Evolutionary conservation across 805 yeast species (phyloP), one percentile per base, ranked within the genome.

Genomic region (Clavispora santaluciae): DNA sequence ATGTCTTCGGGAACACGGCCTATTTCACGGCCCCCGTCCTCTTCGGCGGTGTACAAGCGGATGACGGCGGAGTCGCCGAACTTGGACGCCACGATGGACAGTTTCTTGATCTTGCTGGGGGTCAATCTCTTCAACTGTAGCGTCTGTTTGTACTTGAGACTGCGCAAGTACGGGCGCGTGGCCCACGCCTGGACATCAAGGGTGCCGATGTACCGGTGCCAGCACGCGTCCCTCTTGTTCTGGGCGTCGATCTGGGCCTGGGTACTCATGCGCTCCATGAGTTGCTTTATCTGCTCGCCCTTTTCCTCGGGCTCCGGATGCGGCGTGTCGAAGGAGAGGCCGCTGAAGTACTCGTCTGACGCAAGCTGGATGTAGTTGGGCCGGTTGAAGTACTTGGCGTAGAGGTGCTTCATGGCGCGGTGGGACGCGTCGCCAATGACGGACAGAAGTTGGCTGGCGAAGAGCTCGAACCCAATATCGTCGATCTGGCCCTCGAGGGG

Each of bases 1-100:
- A 78, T 66, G 37, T 78, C 84, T 47, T 83, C 89, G 0, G 86
- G 81, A 1, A 86, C 56, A 49, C 95, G 73, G 0, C 93, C 97
- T 22, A 90, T 67, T 55, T 86, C 95, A 44, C 84, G 48, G n/a
- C 42, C 48, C n/a, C 44, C 49, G 11, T 59, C 50, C 1, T 41
- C 43, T 9, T 50, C 49, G 2, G 40, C 26, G 2, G 66, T 59
- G 43, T 54, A 59, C 11, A 70, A 45, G 31, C 75, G 48, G 9
- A 69, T 60, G 5, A 68, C 61, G 1, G 71, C 61, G 2, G 63
- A 49, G 25, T 60, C 61, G 21, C 53, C 54, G 35, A 45, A 45
- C 36, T 55, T 59, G 5, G 53, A 37, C 8, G 49, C 43, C 18
- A 46, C 54, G 7, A 47, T 22, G 8, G 47, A 36, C 12, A 48